Evolutionary conservation across 108 stramenopile species (phyloP).

Genomic region (Nitzschia sp.): DNA sequence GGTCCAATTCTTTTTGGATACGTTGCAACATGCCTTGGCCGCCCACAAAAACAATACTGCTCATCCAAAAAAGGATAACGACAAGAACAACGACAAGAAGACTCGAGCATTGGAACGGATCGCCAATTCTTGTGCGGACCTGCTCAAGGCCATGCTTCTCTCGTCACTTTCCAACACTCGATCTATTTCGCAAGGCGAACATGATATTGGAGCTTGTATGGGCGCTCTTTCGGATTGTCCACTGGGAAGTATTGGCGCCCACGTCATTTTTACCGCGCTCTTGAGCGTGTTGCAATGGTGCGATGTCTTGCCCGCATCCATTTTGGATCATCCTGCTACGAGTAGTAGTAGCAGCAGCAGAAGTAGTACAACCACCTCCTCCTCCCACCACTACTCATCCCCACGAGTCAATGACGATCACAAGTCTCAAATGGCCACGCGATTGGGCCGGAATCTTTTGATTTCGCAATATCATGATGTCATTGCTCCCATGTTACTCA

Average conservation of each 20-base stretch:
- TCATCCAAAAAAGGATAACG: neutral
- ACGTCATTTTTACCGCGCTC: slow-evolving; percentile 65
- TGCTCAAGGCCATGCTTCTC: slow-evolving; percentile 74
- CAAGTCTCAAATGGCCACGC: slow-evolving; percentile 55
- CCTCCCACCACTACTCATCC: neutral
- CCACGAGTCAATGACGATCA: slow-evolving; percentile 39
- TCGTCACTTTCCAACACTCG: slow-evolving; percentile 55
- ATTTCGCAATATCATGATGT: slow-evolving; percentile 79
- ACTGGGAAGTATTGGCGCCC: slow-evolving; percentile 66
- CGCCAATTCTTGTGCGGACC: slow-evolving; percentile 19
- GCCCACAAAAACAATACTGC: no score
- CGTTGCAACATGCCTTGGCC: slow-evolving; percentile 52
- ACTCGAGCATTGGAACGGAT: slow-evolving; percentile 31
- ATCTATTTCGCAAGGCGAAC: slow-evolving; percentile 74
- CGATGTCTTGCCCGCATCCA: slow-evolving; percentile 45
- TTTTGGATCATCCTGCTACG: neutral
- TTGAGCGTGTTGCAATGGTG: slow-evolving; percentile 72
- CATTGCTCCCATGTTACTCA: slow-evolving; percentile 78
- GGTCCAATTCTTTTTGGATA: slow-evolving; percentile 83
- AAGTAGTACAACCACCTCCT: neutral
- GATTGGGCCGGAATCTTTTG: slow-evolving; percentile 75
- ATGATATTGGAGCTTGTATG: slow-evolving; percentile 78
- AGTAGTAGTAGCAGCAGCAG: neutral
- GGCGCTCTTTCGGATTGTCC: slow-evolving; percentile 73
- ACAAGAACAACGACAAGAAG: slow-evolving; percentile 1